These are phyloP conservation scores for Trypanosoma cruzi DNA, from an alignment of 208 protist genomes.

Conservation along the genomic window DNA sequence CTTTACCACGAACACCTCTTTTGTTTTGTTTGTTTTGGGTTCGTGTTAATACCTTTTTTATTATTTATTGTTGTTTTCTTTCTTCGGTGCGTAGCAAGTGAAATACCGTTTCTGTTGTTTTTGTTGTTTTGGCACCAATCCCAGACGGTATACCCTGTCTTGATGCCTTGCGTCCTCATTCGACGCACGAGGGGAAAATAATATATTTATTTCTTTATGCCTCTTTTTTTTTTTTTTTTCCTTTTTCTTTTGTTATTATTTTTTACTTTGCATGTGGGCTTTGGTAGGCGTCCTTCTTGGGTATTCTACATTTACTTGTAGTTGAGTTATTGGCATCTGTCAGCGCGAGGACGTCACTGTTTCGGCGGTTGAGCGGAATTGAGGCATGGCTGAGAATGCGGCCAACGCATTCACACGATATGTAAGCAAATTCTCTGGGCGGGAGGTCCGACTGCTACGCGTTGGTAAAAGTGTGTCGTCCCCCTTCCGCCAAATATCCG, in stretches of 20 bases:
- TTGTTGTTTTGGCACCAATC: background rate
- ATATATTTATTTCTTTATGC: background rate
- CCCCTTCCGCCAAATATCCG: conserved; percentile 39
- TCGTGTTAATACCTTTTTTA: conserved; percentile 2
- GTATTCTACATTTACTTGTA: background rate
- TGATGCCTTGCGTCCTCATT: background rate
- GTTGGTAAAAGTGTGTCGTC: conserved; percentile 39
- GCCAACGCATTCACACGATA: conserved; percentile 22
- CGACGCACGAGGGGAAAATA: background rate
- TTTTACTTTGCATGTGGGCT: background rate
- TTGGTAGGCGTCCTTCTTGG: background rate
- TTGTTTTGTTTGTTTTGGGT: background rate
- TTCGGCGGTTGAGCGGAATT: background rate
- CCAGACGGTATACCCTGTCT: background rate
- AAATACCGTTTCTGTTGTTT: background rate
- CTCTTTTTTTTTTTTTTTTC: background rate
- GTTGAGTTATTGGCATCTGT: background rate
- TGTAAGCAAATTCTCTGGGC: conserved; percentile 35
- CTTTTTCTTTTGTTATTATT: background rate
- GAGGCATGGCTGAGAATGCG: background rate
- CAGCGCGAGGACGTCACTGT: background rate
- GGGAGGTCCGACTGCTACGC: conserved; percentile 29
- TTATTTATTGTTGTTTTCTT: conserved; percentile 1
- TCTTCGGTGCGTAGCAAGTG: background rate
- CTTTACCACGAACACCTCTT: too few relatives aligned